These are phyloP conservation scores for Thielaviopsis musarum DNA, from an alignment of 2,329 filamentous ascomycete species.

Conservation along the genomic window DNA sequence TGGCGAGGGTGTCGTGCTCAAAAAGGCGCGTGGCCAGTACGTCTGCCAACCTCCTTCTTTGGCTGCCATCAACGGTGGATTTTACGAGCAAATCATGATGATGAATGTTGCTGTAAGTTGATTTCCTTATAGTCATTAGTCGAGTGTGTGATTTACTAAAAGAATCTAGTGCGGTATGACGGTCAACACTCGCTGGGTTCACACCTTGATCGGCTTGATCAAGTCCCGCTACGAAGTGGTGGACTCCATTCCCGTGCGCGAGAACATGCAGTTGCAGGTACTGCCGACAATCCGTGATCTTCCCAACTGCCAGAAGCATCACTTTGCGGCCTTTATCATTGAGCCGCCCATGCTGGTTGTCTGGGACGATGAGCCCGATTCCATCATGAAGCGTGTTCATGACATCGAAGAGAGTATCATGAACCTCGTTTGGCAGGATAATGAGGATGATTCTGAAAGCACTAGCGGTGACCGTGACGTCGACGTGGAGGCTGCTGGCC, in stretches of 20 bases:
- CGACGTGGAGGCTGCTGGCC: slow-evolving; percentile 26
- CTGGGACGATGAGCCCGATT: slow-evolving; percentile 45
- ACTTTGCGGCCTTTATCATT: slow-evolving; percentile 47
- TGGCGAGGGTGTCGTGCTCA: slow-evolving; percentile 21
- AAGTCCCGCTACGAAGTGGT: slow-evolving; percentile 22
- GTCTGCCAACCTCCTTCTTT: slow-evolving; percentile 20
- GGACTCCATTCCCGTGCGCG: slow-evolving; percentile 39
- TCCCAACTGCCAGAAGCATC: slow-evolving; percentile 43
- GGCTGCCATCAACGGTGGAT: slow-evolving; percentile 25
- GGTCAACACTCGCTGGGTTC: slow-evolving; percentile 46
- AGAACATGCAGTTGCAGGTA: slow-evolving; percentile 44
- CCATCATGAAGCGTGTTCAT: slow-evolving; percentile 33
- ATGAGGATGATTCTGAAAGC: slow-evolving; percentile 21
- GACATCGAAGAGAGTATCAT: slow-evolving; percentile 36
- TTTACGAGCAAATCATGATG: slow-evolving; percentile 25
- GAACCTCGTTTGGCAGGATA: slow-evolving; percentile 39
- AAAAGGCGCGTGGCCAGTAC: slow-evolving; percentile 24
- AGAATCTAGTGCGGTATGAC: slow-evolving; percentile 45
- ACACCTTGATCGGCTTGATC: slow-evolving; percentile 34
- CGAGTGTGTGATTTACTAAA: neutral
- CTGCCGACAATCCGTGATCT: slow-evolving; percentile 39
- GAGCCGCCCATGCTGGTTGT: slow-evolving; percentile 41
- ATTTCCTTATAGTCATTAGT: neutral
- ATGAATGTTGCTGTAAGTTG: slow-evolving; percentile 36
- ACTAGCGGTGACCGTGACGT: slow-evolving; percentile 23